phyloP scores from a whole-genome alignment of 345 rosid genomes.

The Conringia planisiliqua region DNA sequence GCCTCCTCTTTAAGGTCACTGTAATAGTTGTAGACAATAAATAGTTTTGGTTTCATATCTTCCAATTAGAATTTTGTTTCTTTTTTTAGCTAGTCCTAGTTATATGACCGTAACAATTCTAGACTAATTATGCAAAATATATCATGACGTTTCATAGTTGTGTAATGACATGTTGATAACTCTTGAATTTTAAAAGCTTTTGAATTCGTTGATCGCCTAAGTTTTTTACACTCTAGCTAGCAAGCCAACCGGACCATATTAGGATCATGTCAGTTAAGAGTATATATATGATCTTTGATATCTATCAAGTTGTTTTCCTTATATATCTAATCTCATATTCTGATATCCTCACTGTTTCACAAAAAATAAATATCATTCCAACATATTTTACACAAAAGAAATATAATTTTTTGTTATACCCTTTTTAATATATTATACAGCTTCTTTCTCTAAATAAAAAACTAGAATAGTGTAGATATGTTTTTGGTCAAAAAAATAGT shows the following conservation, averaged over 20 bases:
- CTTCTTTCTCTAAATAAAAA: not conserved
- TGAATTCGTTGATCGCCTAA: not conserved
- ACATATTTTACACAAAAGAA: not conserved
- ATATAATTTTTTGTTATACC: not conserved
- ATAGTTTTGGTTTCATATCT: not conserved
- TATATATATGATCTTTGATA: not conserved
- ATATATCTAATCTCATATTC: not conserved
- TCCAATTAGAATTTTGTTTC: not conserved
- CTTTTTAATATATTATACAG: not conserved
- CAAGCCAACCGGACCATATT: not conserved
- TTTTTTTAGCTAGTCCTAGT: not conserved
- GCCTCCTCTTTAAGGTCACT: not conserved
- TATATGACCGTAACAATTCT: not conserved
- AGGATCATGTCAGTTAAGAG: not conserved
- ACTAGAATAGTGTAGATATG: not conserved
- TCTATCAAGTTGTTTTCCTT: not conserved
- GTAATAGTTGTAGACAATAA: not conserved
- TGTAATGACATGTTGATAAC: not conserved
- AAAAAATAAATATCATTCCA: not conserved
- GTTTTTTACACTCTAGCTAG: not conserved
- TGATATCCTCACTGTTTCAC: not conserved
- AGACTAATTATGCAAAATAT: not conserved
- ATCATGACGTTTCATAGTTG: not conserved
- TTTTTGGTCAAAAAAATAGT: too few species aligned
- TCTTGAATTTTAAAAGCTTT: not conserved